Percentiles rank a stretch among this genome's conserved stretches.
Conservation (phyloP, 805 yeast species). For the Ogataea paraovalis region DNA sequence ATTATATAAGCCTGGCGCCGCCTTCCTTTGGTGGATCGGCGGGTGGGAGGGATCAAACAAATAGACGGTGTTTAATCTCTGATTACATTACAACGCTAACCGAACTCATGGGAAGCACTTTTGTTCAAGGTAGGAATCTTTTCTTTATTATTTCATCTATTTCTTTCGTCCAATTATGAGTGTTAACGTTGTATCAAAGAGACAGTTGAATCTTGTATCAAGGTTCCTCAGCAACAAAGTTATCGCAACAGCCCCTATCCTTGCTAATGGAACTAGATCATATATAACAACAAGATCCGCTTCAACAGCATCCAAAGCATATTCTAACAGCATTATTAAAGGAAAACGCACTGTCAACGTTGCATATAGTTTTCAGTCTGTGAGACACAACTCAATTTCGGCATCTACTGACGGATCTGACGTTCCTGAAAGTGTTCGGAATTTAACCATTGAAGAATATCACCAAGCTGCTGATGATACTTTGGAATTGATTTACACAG, state of each 20-base stretch:
- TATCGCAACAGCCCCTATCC: neutral
- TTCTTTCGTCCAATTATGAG: neutral
- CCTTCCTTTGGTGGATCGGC: too few species aligned
- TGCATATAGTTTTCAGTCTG: conserved; percentile 1
- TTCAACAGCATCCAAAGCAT: neutral
- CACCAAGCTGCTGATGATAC: conserved; percentile 62
- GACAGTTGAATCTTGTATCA: neutral
- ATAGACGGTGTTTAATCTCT: too few species aligned
- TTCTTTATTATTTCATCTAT: too few species aligned
- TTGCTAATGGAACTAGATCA: neutral
- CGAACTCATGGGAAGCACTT: too few species aligned
- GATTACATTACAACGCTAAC: too few species aligned
- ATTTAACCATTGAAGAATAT: conserved; percentile 50
- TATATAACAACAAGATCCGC: neutral
- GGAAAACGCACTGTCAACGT: neutral
- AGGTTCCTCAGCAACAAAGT: neutral
- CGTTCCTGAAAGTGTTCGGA: conserved; percentile 49
- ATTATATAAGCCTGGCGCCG: too few species aligned
- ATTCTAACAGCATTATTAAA: too few species aligned
- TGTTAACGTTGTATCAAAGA: neutral
- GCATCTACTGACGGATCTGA: conserved; percentile 49
- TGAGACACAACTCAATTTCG: conserved; percentile 25
- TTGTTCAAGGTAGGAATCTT: too few species aligned
- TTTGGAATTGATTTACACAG: conserved; percentile 63
- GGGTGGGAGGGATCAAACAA: too few species aligned